Percentiles rank a stretch among this genome's conserved stretches.
phyloP scores from a whole-genome alignment of 192 early-diverging fungal genomes.

The Entomortierella beljakovae region DNA sequence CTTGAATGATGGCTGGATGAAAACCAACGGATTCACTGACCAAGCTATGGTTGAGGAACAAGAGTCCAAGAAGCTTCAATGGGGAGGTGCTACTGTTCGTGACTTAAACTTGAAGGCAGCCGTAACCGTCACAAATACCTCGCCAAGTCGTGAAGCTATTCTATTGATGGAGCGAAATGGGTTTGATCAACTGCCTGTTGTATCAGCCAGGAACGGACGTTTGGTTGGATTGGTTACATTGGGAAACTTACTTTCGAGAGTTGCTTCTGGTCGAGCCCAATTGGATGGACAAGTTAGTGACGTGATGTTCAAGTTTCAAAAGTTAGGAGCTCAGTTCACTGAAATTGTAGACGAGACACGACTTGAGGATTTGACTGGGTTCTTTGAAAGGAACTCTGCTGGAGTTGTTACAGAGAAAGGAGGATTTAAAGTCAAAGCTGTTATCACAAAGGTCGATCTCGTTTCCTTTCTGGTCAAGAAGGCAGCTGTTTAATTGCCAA shows the following conservation, averaged over 20 bases:
- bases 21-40: conserved; percentile 88
- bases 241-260: conserved; percentile 86
- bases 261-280: conserved; percentile 76
- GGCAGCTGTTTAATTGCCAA: conserved; percentile 13
- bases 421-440: conserved; percentile 70
- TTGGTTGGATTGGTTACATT: conserved; percentile 91
- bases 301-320: conserved; percentile 84
- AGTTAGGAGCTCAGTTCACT: conserved; percentile 76
- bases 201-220: conserved; percentile 60
- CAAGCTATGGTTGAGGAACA: conserved; percentile 74
- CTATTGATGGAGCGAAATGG: conserved; percentile 88
- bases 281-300: conserved; percentile 72
- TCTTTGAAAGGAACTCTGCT: conserved; percentile 93
- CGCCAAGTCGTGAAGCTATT: conserved; percentile 83
- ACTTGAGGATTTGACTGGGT: conserved; percentile 83
- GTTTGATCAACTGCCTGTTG: conserved; percentile 97
- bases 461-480: conserved; percentile 81
- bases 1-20: conserved; percentile 99
- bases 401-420: conserved; percentile 90
- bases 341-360: conserved; percentile 91
- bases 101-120: conserved; percentile 86
- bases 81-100: conserved; percentile 82
- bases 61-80: conserved; percentile 74
- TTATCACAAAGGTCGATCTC: conserved; percentile 96
- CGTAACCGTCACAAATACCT: conserved; percentile 84